Evolutionary conservation across 2,329 filamentous ascomycete species (phyloP).

Genomic region (Fusarium sacchari): DNA sequence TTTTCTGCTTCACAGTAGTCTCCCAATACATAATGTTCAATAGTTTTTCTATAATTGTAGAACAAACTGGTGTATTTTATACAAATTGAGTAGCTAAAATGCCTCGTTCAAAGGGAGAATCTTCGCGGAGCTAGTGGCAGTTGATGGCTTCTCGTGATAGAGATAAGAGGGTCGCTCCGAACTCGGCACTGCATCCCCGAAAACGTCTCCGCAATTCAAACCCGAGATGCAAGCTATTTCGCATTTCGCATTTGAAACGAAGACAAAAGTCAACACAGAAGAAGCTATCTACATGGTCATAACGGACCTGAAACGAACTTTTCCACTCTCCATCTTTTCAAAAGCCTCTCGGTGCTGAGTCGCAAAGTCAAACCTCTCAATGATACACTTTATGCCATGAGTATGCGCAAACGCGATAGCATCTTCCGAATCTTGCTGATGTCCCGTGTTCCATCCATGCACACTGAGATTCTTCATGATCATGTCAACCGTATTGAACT

Average conservation of each 20-base stretch:
- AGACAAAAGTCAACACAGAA: neutral
- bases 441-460: constrained; percentile 70
- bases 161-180: neutral
- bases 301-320: constrained; percentile 58
- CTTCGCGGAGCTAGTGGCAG: neutral
- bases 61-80: neutral
- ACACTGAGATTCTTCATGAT: constrained; percentile 66
- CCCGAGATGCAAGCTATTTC: neutral
- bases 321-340: constrained; percentile 52
- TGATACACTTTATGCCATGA: constrained; percentile 72
- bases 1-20: neutral
- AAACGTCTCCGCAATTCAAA: neutral
- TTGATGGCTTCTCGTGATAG: neutral
- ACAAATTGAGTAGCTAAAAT: neutral
- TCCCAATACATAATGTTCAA: neutral
- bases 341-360: constrained; percentile 57
- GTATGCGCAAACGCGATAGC: constrained; percentile 71
- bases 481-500: constrained; percentile 55
- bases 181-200: neutral
- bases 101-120: neutral
- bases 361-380: constrained; percentile 69
- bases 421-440: constrained; percentile 70
- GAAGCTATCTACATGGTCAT: constrained; percentile 36
- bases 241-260: neutral
- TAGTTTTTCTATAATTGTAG: fast-evolving